Base-by-base conservation (phyloP, 2,329 filamentous ascomycete species). In the Talaromyces sp. region DNA sequence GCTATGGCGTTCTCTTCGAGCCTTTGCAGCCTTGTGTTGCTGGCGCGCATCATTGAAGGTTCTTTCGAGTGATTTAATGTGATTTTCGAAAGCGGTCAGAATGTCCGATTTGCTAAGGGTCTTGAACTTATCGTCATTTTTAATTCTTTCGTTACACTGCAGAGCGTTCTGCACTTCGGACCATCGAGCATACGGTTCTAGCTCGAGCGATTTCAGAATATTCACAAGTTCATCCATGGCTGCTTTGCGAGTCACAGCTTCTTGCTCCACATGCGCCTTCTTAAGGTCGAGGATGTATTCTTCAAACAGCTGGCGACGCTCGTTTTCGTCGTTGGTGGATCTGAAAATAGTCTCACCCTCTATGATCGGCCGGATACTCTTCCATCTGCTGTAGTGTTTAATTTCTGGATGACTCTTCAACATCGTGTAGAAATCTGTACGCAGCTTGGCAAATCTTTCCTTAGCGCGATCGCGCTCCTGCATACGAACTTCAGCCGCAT, bases 151-250 rank as follows among this genome's bases (percentile, higher is more conserved):
- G 73, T 90, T 91, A 60, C 86, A 86, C 71, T 91, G 87, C 69
- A 99, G 90, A 70, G 90, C 86, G 67, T 86, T 85, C 75, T 96
- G 91, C 54, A 92, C 95, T 71, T 96, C 91, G 60, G 89, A 86
- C 96, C 96, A 99, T 68, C 92, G 89, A 42, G 93, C 97, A 75
- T 96, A 97, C 1, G 93, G 91, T 73, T 96, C 93, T 64, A 97
- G 82, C 69, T 95, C 85, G 58, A 99, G 83, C 68, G 86, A 87
- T 56, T 90, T 88, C 46, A 99, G 80, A 63, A 98, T 84, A 42
- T 86, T 85, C 60, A 89, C 85, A 50, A 99, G 83, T 48, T 93
- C 89, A 69, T 93, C 90, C 82, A 96, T 89, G 55, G 93, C 95
- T 50, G 87, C 87, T 75, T 90, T 93, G 65, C 90, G 88, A 63